Evolutionary conservation across 768 basidiomycete species (phyloP).

Genomic region (Filobasidium wieringae): DNA sequence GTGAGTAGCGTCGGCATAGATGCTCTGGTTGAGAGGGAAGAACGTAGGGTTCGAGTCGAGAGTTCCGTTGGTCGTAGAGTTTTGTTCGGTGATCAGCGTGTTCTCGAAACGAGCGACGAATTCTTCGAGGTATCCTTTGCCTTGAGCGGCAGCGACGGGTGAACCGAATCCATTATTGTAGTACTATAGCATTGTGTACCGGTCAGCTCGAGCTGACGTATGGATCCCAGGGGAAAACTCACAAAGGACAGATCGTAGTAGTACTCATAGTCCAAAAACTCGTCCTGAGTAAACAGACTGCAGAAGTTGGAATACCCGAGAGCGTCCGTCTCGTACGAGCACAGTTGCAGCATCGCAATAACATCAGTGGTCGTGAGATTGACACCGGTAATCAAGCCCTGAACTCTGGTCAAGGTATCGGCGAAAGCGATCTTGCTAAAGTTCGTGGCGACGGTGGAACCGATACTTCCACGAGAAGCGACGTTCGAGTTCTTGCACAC

Average conservation of each 20-base stretch:
- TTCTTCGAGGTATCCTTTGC: slow-evolving; percentile 36
- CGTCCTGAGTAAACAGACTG: slow-evolving; percentile 37
- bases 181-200: no score
- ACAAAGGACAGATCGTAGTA: slow-evolving; percentile 24
- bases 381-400: slow-evolving; percentile 19
- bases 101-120: slow-evolving; percentile 33
- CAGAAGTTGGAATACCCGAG: slow-evolving; percentile 37
- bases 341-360: slow-evolving; percentile 35
- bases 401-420: slow-evolving; percentile 21
- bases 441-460: slow-evolving; percentile 19
- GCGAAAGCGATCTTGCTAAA: slow-evolving; percentile 24
- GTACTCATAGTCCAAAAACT: slow-evolving; percentile 33
- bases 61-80: slow-evolving; percentile 32
- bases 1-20: slow-evolving; percentile 68
- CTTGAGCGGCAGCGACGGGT: slow-evolving; percentile 36
- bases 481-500: slow-evolving; percentile 25
- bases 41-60: slow-evolving; percentile 27
- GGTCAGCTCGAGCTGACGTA: no score
- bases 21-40: slow-evolving; percentile 39
- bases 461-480: slow-evolving; percentile 19
- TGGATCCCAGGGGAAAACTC: no score
- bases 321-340: slow-evolving; percentile 37
- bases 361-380: slow-evolving; percentile 27
- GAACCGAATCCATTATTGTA: slow-evolving; percentile 33
- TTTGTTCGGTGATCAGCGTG: slow-evolving; percentile 18